Base-by-base conservation (phyloP, 148 eudicot species). In the Spergularia marina region DNA sequence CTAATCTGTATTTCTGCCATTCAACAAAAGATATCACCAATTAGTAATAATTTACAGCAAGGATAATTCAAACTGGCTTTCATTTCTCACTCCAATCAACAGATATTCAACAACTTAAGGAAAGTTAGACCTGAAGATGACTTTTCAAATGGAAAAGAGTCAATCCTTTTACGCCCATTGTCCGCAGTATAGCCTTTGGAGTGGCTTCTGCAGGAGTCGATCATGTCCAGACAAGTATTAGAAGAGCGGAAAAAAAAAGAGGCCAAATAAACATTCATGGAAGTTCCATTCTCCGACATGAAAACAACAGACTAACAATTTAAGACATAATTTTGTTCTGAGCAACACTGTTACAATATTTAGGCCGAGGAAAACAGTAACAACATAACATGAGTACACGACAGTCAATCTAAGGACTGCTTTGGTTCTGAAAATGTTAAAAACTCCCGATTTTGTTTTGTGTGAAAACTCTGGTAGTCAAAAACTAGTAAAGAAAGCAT, bases 151-250 rank as follows among this genome's bases (percentile, higher is more conserved):
- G 96, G 83, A 91, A 91, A 52, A 91, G 89, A 65, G 96, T 91
- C 80, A 89, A 78, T 76, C 96, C 96, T 83, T 91, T 91, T 56
- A 91, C 96, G 34, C 91, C 93, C 96, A 91, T 91, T 53, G 93
- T 91, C 79, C 93, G 88, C 90, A 89, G 66, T 70, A 91, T 83
- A 68, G 96, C 93, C 84, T 91, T 91, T 21, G 91, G 91, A n/a
- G 91, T 88, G 68, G 91, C 91, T 86, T 88, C 91, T 88, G 89
- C 86, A 82, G 11, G 74, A 15, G 75, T 52, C 70, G 55, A 40
- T 56, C 54, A 79, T 59, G 51, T 41, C 25, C 76, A 60, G 2
- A 72, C 55, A 57, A 53, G 68, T 62, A 78, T 81, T 59, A 77
- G 79, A 54, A 36, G 25, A 9, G 11, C 25, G 25, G 1, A 23